Evolutionary conservation across 768 basidiomycete genomes (phyloP).

Genomic region (Psilocybe subaeruginosa): DNA sequence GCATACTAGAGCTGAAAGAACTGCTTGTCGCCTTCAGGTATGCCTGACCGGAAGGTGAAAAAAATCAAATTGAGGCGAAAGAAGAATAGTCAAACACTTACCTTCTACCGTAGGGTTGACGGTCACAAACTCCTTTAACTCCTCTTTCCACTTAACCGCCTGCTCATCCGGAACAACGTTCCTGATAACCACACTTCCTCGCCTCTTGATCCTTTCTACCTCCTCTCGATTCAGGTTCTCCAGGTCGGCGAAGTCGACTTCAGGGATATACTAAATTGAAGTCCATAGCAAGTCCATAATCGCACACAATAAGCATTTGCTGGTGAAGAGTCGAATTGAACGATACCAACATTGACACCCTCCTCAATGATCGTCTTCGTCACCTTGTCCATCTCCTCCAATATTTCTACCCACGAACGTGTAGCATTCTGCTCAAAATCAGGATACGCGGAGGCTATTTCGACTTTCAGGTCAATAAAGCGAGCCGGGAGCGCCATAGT

Average conservation of each 20-base stretch:
- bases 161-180: slow-evolving; percentile 61
- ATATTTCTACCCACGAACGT: slow-evolving; percentile 60
- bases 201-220: slow-evolving; percentile 51
- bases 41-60: slow-evolving; percentile 34
- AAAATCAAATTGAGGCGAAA: neutral
- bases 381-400: slow-evolving; percentile 49
- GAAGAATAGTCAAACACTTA: slow-evolving; percentile 19
- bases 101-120: slow-evolving; percentile 61
- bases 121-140: slow-evolving; percentile 57
- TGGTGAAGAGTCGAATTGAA: neutral
- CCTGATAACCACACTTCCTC: slow-evolving; percentile 63
- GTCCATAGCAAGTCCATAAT: neutral
- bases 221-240: slow-evolving; percentile 46
- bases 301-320: neutral
- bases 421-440: slow-evolving; percentile 53
- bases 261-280: slow-evolving; percentile 55
- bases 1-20: slow-evolving; percentile 72
- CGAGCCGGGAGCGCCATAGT: slow-evolving; percentile 41
- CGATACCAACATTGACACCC: slow-evolving; percentile 50
- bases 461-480: slow-evolving; percentile 59
- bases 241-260: slow-evolving; percentile 61
- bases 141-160: slow-evolving; percentile 60
- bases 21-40: slow-evolving; percentile 63
- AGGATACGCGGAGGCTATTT: slow-evolving; percentile 55
- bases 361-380: slow-evolving; percentile 46